These are phyloP conservation scores for Phylloporus sp. DNA, from an alignment of 768 basidiomycete genomes.

Conservation along the genomic window DNA sequence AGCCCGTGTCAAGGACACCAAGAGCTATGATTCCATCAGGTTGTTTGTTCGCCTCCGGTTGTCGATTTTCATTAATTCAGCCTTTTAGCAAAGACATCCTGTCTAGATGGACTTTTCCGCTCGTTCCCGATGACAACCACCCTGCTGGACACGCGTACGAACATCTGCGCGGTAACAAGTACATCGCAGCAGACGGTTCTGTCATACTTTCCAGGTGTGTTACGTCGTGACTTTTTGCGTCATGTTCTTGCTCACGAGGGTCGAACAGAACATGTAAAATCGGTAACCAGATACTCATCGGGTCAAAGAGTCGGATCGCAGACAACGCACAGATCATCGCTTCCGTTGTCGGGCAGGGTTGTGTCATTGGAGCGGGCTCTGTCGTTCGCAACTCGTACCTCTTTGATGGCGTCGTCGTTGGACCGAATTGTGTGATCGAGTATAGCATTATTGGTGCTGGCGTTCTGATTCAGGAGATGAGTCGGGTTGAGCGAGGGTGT, in stretches of 20 bases:
- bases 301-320: slow-evolving; percentile 62
- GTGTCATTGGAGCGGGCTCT: slow-evolving; percentile 65
- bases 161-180: slow-evolving; percentile 82
- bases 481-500: slow-evolving; percentile 66
- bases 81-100: slow-evolving; percentile 82
- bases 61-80: background rate
- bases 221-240: background rate
- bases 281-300: slow-evolving; percentile 79
- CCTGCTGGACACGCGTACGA: slow-evolving; percentile 81
- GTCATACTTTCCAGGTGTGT: slow-evolving; percentile 79
- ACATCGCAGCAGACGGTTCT: slow-evolving; percentile 73
- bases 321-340: slow-evolving; percentile 62
- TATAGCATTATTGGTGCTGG: slow-evolving; percentile 77
- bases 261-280: slow-evolving; percentile 68
- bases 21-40: slow-evolving; percentile 88
- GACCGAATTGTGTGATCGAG: slow-evolving; percentile 64
- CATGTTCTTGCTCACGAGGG: background rate
- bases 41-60: slow-evolving; percentile 22
- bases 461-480: slow-evolving; percentile 65
- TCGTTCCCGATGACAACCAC: slow-evolving; percentile 92
- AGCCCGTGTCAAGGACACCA: slow-evolving; percentile 88
- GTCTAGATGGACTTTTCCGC: slow-evolving; percentile 90
- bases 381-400: slow-evolving; percentile 74
- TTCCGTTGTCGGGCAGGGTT: slow-evolving; percentile 76
- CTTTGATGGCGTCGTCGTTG: slow-evolving; percentile 73